Evolutionary conservation across 768 basidiomycete species (phyloP), one percentile per base, ranked within the genome.

Genomic region (Hypsizygus marmoreus): DNA sequence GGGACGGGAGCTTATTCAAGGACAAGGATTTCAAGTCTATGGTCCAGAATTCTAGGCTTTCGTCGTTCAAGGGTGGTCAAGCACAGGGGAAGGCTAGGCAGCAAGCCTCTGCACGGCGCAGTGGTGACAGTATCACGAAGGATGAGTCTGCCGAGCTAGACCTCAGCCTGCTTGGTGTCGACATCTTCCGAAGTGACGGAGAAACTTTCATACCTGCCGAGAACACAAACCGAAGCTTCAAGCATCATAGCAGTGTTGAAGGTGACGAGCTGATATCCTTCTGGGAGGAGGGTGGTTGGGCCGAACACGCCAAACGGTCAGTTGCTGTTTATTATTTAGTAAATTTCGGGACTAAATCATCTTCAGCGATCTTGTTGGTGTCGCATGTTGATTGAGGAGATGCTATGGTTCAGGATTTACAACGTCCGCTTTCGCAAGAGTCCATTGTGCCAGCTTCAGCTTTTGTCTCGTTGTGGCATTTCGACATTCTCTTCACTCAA

Each of bases 1-100:
- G 79, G 79, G 77, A 79, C 50, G 61, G 68, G 12, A 72, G 67
- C 46, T 55, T 79, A 26, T 75, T 74, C 51, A 64, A 77, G 59
- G 71, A 76, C 49, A 58, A 71, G 28, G 71, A 70, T 14, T 80
- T 80, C 62, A 75, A 66, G 51, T 57, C 62, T 4, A 64, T 79
- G 62, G 68, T 79, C 13, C 55, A 69, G 34, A 58, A 58, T 29
- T 68, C 71, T 16, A 55, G 54, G 24, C 34, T 53, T 12, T 37
- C 46, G 11, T 19, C 33, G 17, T 48, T 42, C 9, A 43, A 47
- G 19, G 37, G 14, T 2, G 28, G n/a, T 14, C 32, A 32, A 20
- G 30, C 7, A 6, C 35, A 4, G 4, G 28, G 39, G 22, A 40
- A 12, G 20, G 26, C 22, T 19, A 6, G 28, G 39, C 19, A 40